These are phyloP conservation scores for Xylaria nigripes DNA, from an alignment of 495 filamentous ascomycete genomes.

Conservation along the genomic window DNA sequence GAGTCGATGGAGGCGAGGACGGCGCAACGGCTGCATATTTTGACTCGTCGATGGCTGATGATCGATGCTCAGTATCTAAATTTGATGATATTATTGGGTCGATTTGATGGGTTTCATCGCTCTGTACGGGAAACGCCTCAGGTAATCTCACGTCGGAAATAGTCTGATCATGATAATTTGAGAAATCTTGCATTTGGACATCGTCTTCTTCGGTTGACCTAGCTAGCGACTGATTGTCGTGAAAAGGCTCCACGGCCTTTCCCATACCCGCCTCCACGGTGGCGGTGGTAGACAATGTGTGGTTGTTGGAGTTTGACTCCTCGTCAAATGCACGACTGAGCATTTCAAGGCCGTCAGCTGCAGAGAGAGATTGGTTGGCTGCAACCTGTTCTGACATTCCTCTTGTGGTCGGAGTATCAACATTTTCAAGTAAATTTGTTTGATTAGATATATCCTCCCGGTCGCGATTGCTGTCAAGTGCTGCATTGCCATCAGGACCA, in stretches of 20 bases:
- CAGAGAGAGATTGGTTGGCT: conserved; percentile 9
- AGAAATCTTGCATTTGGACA: not conserved
- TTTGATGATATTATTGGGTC: not conserved
- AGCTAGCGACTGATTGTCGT: not conserved
- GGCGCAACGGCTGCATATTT: conserved; percentile 2
- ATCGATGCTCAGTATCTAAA: not conserved
- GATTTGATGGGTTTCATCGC: not conserved
- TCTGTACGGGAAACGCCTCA: not conserved
- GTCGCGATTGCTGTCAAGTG: not conserved
- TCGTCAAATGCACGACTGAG: conserved; percentile 16
- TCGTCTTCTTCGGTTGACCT: conserved; percentile 6
- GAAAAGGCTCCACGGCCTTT: not conserved
- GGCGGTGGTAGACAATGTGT: conserved; percentile 7
- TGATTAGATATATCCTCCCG: not conserved
- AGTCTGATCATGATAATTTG: not conserved
- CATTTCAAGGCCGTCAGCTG: conserved; percentile 23
- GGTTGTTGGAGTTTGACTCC: conserved; percentile 16
- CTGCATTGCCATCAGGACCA: not conserved
- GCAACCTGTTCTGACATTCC: conserved; percentile 1
- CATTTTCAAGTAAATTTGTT: not conserved
- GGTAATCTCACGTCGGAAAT: not conserved
- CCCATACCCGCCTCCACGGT: conserved; percentile 5
- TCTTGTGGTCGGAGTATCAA: not conserved
- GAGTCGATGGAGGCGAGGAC: conserved; percentile 17
- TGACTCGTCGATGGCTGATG: not conserved